Evolutionary conservation across 2,329 filamentous ascomycete genomes (phyloP).

Genomic region (Fusarium sp.): DNA sequence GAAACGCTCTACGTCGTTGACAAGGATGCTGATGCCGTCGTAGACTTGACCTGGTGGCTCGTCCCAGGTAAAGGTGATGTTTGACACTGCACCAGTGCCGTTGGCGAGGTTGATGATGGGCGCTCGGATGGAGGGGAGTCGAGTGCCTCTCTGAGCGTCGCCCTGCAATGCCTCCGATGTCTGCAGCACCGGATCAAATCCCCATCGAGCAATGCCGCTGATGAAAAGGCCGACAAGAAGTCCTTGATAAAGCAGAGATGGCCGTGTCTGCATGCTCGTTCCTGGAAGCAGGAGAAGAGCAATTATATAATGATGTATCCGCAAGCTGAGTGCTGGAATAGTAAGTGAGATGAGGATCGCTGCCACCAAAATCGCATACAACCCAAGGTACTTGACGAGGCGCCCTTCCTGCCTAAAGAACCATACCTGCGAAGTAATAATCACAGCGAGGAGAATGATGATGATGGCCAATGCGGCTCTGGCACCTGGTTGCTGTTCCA

Average conservation of each 20-base stretch:
- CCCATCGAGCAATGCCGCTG: constrained; percentile 91
- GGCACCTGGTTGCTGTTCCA: constrained; percentile 88
- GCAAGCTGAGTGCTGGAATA: constrained; percentile 79
- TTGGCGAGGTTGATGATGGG: constrained; percentile 58
- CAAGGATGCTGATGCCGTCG: constrained; percentile 80
- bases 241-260: constrained; percentile 86
- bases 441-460: constrained; percentile 71
- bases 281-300: constrained; percentile 87
- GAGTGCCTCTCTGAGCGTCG: constrained; percentile 70
- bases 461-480: constrained; percentile 83
- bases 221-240: constrained; percentile 90
- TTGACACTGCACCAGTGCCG: constrained; percentile 60
- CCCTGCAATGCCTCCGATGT: constrained; percentile 77
- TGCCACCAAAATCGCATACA: constrained; percentile 75
- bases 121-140: constrained; percentile 63
- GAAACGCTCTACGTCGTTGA: constrained; percentile 87
- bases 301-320: constrained; percentile 95
- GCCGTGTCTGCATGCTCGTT: constrained; percentile 87
- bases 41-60: constrained; percentile 59
- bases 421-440: constrained; percentile 81
- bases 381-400: constrained; percentile 76
- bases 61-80: constrained; percentile 69
- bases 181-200: constrained; percentile 88
- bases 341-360: constrained; percentile 75
- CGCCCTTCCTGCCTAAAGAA: constrained; percentile 86